Evolutionary conservation across 208 protist species (phyloP), one percentile per base, ranked within the genome.

Genomic region (Acanthamoeba lenticulata): DNA sequence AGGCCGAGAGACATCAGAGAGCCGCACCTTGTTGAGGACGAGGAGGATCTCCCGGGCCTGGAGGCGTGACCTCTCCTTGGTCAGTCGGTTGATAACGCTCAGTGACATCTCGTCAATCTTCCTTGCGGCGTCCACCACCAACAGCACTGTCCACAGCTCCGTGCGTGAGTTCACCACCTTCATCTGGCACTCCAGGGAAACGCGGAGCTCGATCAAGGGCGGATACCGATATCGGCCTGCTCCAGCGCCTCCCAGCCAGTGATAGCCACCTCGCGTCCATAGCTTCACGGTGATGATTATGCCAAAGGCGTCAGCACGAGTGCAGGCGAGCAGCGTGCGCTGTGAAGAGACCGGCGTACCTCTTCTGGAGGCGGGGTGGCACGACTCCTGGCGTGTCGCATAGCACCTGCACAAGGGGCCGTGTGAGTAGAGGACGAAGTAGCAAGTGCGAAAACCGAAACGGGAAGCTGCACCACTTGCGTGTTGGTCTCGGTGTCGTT

Each of bases 21-120:
- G 19, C 60, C 36, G 52, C 0, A 86, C 77, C 77, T 86, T 86
- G 77, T 86, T 86, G n/a, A 86, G 45, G 15, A 86, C 9, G 27
- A 86, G 77, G 15, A 86, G 42, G 38, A 55, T 55, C 11, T 86
- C 77, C 27, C 32, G 6, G 6, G 77, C 38, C 1, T 86, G 45
- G 5, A 86, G 24, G 34, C 52, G 4, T 3, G 65, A 74, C 38
- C 36, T 11, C 6, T 74, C 65, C 19, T n/a, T 40, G 0, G 36
- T 40, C 36, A 74, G n/a, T 0, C 65, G 65, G 19, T 74, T 40
- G 65, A 74, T 36, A 9, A 74, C 38, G 65, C 29, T 74, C 11
- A 74, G 36, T 7, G 29, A 40, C 65, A 74, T 74, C 1, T 74
- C 65, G 29, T 74, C 65, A 15, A 74, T 21, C 65, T 40, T 74